phyloP scores from a whole-genome alignment of 108 stramenopile genomes.

The Phaeodactylum tricornutum region DNA sequence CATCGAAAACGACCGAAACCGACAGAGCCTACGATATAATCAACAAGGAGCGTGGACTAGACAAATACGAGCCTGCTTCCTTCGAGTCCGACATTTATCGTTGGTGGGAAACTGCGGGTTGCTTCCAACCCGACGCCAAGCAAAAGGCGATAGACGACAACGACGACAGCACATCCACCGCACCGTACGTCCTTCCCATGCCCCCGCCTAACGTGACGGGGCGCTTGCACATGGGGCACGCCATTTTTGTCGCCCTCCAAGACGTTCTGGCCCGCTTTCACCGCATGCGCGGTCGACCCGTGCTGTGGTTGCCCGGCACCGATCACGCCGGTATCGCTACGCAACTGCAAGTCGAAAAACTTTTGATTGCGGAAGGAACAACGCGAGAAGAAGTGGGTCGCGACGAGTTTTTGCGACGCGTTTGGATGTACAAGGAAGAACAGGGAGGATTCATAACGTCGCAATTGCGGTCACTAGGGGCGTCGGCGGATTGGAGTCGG shows the following conservation, averaged over 20 bases:
- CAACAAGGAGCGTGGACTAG: slow-evolving; percentile 30
- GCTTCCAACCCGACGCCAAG: slow-evolving; percentile 79
- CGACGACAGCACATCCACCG: slow-evolving; percentile 1
- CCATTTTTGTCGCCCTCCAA: slow-evolving; percentile 96
- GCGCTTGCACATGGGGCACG: slow-evolving; percentile 98
- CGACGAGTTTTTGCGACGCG: slow-evolving; percentile 77
- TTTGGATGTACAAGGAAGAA: slow-evolving; percentile 90
- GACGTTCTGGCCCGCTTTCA: slow-evolving; percentile 96
- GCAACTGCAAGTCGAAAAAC: slow-evolving; percentile 94
- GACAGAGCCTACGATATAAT: slow-evolving; percentile 25
- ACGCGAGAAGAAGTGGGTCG: slow-evolving; percentile 83
- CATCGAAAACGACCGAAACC: neutral
- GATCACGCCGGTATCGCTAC: slow-evolving; percentile 99
- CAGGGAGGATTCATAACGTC: slow-evolving; percentile 92
- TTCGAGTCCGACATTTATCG: slow-evolving; percentile 67
- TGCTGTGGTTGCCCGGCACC: slow-evolving; percentile 94
- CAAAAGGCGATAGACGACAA: no score
- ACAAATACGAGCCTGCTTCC: slow-evolving; percentile 49
- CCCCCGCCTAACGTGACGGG: slow-evolving; percentile 99
- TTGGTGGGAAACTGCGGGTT: slow-evolving; percentile 81
- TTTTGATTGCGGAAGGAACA: slow-evolving; percentile 65
- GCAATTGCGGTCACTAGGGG: slow-evolving; percentile 92
- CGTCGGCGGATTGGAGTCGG: slow-evolving; percentile 95
- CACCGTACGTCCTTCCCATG: slow-evolving; percentile 84
- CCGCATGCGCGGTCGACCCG: slow-evolving; percentile 94